Conservation (phyloP, 495 filamentous ascomycete species). For the Aspergillus ostianus region DNA sequence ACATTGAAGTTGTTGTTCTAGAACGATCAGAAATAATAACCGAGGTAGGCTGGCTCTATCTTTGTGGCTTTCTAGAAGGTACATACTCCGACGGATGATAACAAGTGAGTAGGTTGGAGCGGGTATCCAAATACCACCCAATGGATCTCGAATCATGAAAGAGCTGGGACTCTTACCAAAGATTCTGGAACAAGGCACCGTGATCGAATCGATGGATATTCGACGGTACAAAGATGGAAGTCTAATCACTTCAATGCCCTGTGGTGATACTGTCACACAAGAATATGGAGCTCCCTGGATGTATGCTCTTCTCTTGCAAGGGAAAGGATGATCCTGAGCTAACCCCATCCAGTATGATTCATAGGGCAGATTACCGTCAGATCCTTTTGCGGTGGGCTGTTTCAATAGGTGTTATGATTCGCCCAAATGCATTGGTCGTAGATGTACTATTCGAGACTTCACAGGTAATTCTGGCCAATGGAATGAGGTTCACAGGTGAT, state of each 20-base stretch:
- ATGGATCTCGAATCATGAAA: constrained; percentile 44
- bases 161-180: constrained; percentile 45
- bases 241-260: constrained; percentile 34
- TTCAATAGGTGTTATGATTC: constrained; percentile 41
- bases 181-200: constrained; percentile 38
- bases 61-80: not conserved
- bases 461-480: constrained; percentile 4
- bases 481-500: constrained; percentile 11
- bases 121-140: constrained; percentile 55
- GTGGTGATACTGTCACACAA: constrained; percentile 15
- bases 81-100: not conserved
- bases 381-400: constrained; percentile 47
- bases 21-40: constrained; percentile 50
- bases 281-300: constrained; percentile 27
- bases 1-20: constrained; percentile 56
- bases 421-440: not conserved
- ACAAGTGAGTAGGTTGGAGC: constrained; percentile 40
- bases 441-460: constrained; percentile 2
- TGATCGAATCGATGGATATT: constrained; percentile 50
- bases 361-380: constrained; percentile 50
- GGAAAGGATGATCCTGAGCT: not conserved
- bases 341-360: constrained; percentile 37
- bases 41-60: not conserved
- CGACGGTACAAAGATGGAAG: constrained; percentile 52
- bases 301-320: constrained; percentile 7